These are phyloP conservation scores for Candida verbasci DNA, from an alignment of 805 yeast species.

Conservation along the genomic window DNA sequence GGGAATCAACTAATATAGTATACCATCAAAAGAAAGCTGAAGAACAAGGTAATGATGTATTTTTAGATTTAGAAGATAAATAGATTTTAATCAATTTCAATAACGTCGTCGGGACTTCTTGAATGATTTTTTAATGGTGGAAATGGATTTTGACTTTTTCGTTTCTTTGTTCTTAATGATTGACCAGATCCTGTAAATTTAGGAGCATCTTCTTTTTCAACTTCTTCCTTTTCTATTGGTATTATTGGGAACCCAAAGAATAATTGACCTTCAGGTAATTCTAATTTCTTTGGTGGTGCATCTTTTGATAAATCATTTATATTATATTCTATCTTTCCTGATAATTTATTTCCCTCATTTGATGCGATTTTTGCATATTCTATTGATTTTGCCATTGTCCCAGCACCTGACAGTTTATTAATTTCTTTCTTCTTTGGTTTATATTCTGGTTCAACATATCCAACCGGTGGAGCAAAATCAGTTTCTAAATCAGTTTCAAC, in stretches of 20 bases:
- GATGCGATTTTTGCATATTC: constrained; percentile 59
- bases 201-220: constrained; percentile 25
- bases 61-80: no score
- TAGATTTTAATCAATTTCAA: constrained; percentile 70
- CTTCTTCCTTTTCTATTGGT: constrained; percentile 31
- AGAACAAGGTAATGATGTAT: constrained; percentile 68
- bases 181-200: constrained; percentile 71
- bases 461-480: constrained; percentile 98
- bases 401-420: constrained; percentile 37
- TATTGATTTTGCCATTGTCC: constrained; percentile 74
- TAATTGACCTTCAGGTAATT: constrained; percentile 77
- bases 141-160: constrained; percentile 56
- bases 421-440: constrained; percentile 37
- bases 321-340: constrained; percentile 49
- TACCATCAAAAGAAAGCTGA: constrained; percentile 67
- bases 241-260: constrained; percentile 90
- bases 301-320: constrained; percentile 45
- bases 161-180: constrained; percentile 64
- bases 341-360: constrained; percentile 59
- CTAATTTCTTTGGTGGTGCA: constrained; percentile 68
- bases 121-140: constrained; percentile 59
- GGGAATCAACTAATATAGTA: constrained; percentile 78
- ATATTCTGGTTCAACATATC: constrained; percentile 87
- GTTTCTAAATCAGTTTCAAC: constrained; percentile 96
- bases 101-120: constrained; percentile 58